Evolutionary conservation across 1,284 basidiomycete species (phyloP), one percentile per base, ranked within the genome.

Genomic region (Ustilago tritici): DNA sequence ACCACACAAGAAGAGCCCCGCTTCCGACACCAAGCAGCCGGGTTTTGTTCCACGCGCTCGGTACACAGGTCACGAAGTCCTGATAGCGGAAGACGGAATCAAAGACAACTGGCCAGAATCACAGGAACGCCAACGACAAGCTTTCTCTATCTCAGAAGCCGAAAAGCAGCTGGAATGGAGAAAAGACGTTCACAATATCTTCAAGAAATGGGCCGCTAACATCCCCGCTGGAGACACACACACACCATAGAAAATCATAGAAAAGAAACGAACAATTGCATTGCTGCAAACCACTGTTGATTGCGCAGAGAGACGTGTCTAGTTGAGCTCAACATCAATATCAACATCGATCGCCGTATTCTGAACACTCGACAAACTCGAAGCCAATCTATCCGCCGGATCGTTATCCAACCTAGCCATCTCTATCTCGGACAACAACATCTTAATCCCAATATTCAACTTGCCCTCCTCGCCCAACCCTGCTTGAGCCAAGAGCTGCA

Each of bases 381-480:
- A 81, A 7, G 87, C 84, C 34, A 88, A 70, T 53, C 87, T 86
- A 69, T 87, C 87, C 4, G 84, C 86, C 15, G 86, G 86, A 47
- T 86, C 87, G 52, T 83, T 78, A 52, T 87, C 96, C 88, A 98
- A 95, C 82, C 95, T 90, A 49, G 95, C 94, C 95, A 98, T 98
- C 89, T 99, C 96, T 28, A 95, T 90, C 73, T 94, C 90, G 65
- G 92, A 95, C 83, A 99, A 86, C 84, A 99, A 86, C 88, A 85
- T 85, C 90, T 98, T 98, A 83, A 99, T 91, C 6, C 96, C 97
- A 61, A 99, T 79, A 57, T 92, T 91, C 82, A 95, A 79, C 53
- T 88, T 88, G 19, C 89, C 89, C 8, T 90, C 87, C 84, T 84
- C 87, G 3, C 88, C 90, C 79, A 96, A 92, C 12, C 93, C 93